A percentile compares a stretch with the other conserved stretches of the same genome.
These are phyloP conservation scores for Rhodotorula toruloides DNA, from an alignment of 768 basidiomycete genomes.

Conservation along the genomic window DNA sequence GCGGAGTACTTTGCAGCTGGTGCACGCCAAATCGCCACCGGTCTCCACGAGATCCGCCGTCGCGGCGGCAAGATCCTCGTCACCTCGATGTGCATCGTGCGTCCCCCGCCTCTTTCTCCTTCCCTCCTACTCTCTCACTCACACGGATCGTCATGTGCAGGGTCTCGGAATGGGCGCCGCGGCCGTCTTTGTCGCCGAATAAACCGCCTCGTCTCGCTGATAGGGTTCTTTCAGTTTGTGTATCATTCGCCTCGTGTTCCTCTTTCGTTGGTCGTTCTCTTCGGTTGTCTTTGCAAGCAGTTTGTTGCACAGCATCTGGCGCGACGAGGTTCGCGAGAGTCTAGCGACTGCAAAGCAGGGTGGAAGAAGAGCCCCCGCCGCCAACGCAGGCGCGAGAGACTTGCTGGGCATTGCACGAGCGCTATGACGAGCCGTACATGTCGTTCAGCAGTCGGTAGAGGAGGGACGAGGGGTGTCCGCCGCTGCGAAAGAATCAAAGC, in stretches of 20 bases:
- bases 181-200: constrained; percentile 63
- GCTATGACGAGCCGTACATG: constrained; percentile 28
- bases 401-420: no score
- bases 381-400: no score
- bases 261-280: no score
- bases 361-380: no score
- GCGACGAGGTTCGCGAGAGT: no score
- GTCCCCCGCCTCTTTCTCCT: constrained; percentile 3
- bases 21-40: constrained; percentile 75
- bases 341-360: no score
- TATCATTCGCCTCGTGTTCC: no score
- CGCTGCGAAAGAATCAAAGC: constrained; percentile 52
- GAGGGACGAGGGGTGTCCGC: constrained; percentile 92
- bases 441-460: constrained; percentile 58
- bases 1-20: constrained; percentile 57
- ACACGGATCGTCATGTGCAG: neutral
- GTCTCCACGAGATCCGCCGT: constrained; percentile 54
- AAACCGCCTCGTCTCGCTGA: no score
- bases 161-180: constrained; percentile 78
- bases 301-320: no score
- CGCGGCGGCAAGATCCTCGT: constrained; percentile 56
- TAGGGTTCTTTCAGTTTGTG: no score
- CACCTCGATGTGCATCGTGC: constrained; percentile 78
- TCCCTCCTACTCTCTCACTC: neutral
- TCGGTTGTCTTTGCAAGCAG: no score